phyloP scores from a whole-genome alignment of 495 filamentous ascomycete species.

The Tetracladium setigerum region DNA sequence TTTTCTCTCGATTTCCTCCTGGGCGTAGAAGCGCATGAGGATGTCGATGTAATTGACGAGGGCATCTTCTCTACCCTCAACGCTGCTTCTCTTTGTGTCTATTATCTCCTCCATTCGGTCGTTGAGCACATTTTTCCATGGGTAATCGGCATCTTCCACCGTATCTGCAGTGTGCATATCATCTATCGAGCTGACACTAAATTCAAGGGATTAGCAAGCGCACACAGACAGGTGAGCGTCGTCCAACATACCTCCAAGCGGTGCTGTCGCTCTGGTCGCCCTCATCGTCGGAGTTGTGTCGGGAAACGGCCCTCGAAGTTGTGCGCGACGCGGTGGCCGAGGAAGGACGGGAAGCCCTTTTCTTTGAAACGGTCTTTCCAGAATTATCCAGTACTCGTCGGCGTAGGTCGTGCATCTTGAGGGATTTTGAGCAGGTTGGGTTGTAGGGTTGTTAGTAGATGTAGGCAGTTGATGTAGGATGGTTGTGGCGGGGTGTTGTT shows the following conservation, averaged over 20 bases:
- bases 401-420: constrained; percentile 67
- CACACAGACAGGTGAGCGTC: too few species aligned
- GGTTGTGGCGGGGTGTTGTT: too few species aligned
- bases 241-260: constrained; percentile 51
- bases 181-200: constrained; percentile 33
- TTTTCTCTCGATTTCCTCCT: constrained; percentile 54
- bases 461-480: too few species aligned
- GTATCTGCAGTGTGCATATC: constrained; percentile 30
- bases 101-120: constrained; percentile 74
- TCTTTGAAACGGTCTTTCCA: constrained; percentile 87
- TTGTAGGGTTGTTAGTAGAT: too few species aligned
- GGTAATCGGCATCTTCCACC: constrained; percentile 37
- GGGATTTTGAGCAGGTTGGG: too few species aligned
- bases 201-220: constrained; percentile 1
- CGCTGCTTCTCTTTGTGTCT: constrained; percentile 78
- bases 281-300: constrained; percentile 68
- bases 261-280: constrained; percentile 60
- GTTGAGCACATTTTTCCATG: constrained; percentile 60
- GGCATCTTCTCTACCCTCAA: constrained; percentile 69
- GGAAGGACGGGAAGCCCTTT: constrained; percentile 58
- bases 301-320: constrained; percentile 55
- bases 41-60: constrained; percentile 63
- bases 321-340: constrained; percentile 43
- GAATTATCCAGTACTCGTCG: constrained; percentile 78
- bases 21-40: constrained; percentile 64